Conservation (phyloP, 164 flowering plant species). For the Magnolia changhungtana region DNA sequence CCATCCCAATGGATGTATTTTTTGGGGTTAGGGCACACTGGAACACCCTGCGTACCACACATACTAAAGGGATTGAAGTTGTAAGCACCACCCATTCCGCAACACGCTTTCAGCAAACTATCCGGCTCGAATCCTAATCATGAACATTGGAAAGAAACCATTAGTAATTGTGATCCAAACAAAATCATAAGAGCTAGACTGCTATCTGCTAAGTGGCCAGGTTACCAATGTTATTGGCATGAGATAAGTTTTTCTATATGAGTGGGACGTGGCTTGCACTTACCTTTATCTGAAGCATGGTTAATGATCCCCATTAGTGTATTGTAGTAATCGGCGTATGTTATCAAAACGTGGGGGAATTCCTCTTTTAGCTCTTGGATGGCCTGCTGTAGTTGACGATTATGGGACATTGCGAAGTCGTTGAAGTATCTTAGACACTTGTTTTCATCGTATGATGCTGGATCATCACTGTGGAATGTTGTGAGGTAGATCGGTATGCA, state of each 20-base stretch:
- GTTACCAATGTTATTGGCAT: too few relatives aligned
- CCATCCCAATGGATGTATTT: constrained; percentile 22
- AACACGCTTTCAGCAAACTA: too few relatives aligned
- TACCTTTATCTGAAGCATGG: not conserved
- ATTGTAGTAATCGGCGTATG: constrained; percentile 5
- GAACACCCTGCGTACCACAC: too few relatives aligned
- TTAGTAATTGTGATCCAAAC: too few relatives aligned
- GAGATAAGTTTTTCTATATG: too few relatives aligned
- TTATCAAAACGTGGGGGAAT: not conserved
- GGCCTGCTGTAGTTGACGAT: not conserved
- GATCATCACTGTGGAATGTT: not conserved
- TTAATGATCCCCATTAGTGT: not conserved
- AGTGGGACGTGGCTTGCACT: not conserved
- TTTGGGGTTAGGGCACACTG: too few relatives aligned
- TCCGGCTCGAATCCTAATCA: too few relatives aligned
- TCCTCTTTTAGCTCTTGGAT: constrained; percentile 2
- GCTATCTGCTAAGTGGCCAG: too few relatives aligned
- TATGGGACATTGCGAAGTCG: constrained; percentile 1
- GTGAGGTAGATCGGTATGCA: constrained; percentile 9
- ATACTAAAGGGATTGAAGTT: too few relatives aligned
- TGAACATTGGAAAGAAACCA: too few relatives aligned
- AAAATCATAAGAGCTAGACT: too few relatives aligned
- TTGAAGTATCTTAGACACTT: constrained; percentile 6
- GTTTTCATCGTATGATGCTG: constrained; percentile 1
- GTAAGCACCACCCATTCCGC: too few relatives aligned